Percentiles rank a stretch among this genome's conserved stretches.
Evolutionary conservation across 163 green algal species (phyloP).

Genomic region (Scenedesmus sp.): DNA sequence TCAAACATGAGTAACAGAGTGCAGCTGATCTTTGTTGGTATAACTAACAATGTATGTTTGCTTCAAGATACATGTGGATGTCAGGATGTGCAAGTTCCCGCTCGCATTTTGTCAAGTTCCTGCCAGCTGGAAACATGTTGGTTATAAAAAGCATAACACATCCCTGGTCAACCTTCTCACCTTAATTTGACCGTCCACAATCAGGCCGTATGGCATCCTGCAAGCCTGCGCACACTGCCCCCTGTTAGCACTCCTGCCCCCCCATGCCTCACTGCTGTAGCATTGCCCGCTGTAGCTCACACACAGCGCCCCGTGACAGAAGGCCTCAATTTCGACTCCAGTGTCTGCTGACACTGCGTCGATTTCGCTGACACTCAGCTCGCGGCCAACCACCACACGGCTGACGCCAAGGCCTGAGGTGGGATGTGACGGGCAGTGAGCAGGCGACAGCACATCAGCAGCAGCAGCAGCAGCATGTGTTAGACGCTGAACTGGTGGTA

Average conservation of each 20-base stretch:
- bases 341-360: conserved; percentile 45
- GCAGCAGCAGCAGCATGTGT: background rate
- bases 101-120: no score
- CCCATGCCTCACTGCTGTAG: conserved; percentile 89
- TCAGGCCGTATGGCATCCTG: conserved; percentile 81
- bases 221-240: conserved; percentile 89
- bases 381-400: conserved; percentile 85
- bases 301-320: conserved; percentile 91
- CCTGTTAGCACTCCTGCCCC: conserved; percentile 86
- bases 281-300: conserved; percentile 86
- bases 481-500: no score
- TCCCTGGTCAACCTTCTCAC: background rate
- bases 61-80: no score
- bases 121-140: no score
- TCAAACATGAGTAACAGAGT: background rate
- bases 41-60: no score
- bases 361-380: conserved; percentile 80
- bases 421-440: background rate
- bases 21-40: background rate
- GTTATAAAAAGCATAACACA: no score
- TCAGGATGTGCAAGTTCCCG: no score
- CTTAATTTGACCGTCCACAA: conserved; percentile 80
- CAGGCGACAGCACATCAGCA: background rate
- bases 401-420: conserved; percentile 61
- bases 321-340: conserved; percentile 81